Evolutionary conservation across 1,284 basidiomycete species (phyloP), one percentile per base, ranked within the genome.

Genomic region (Boletus smithii): DNA sequence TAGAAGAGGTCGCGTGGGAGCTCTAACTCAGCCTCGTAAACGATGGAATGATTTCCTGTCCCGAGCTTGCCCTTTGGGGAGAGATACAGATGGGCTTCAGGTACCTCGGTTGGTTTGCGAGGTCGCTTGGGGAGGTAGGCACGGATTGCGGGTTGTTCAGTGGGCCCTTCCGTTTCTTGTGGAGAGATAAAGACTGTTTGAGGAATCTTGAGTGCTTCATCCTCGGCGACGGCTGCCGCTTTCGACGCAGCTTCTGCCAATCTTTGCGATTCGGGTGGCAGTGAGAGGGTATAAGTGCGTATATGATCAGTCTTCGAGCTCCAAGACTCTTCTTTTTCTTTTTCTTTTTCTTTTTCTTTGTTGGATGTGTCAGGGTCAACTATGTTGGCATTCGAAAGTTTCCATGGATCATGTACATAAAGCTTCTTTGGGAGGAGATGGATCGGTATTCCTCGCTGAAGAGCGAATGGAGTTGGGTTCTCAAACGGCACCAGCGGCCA

Each of bases 41-140:
- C 68, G 14, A 59, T 40, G 0, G 72, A 73, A 49, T 74, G 73
- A 49, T 70, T 56, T 0, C 73, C 73, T 2, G 13, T 14, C 3
- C 73, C 73, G 6, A 64, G 51, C 17, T 18, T 35, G 18, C 63
- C 46, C 4, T 39, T 29, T 1, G 68, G 68, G 1, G 65, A 62
- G 37, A 75, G 40, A 39, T 73, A 75, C 0, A 75, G 53, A 52
- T 75, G 73, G 2, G 70, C 71, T 43, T 69, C 69, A 9, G 56
- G 54, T 3, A 60, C 53, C 39, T 56, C 41, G 10, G 44, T 48
- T 3, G n/a, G 48, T 23, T 44, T 58, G 11, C 39, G 40, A 29
- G 49, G 55, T 18, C 48, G 52, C 23, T 37, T 36, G 13, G 53
- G 53, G n/a, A 58, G 42, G 4, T 46, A 16, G 3, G 46, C 42